These are phyloP conservation scores for Monosporozyma aerobia DNA, from an alignment of 805 yeast species.

Conservation along the genomic window DNA sequence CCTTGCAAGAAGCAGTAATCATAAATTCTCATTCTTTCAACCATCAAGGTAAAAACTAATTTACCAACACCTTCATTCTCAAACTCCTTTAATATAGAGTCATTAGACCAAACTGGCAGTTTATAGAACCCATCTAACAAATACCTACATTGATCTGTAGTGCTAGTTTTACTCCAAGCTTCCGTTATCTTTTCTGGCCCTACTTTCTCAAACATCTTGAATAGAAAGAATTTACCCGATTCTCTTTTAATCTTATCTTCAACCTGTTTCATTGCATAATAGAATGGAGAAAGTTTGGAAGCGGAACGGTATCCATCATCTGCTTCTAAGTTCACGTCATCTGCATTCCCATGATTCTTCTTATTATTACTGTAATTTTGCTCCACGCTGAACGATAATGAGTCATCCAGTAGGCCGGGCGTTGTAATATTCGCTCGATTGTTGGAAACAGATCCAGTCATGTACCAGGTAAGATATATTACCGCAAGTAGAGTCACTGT, in stretches of 20 bases:
- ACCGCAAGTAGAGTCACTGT: background rate
- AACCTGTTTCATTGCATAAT: background rate
- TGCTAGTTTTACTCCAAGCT: background rate
- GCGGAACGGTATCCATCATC: background rate
- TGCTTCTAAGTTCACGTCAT: background rate
- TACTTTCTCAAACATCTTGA: background rate
- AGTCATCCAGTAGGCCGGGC: background rate
- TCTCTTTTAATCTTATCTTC: background rate
- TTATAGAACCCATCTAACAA: slow-evolving; percentile 2
- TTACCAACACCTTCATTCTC: background rate
- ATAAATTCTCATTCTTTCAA: slow-evolving; percentile 23
- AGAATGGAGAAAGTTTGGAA: background rate
- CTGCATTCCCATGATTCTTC: no score
- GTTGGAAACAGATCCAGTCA: background rate
- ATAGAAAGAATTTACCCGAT: background rate
- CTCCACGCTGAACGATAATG: background rate
- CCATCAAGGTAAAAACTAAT: background rate
- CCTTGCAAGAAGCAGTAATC: slow-evolving; percentile 20
- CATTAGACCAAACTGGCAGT: slow-evolving; percentile 2
- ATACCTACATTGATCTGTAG: slow-evolving; percentile 1
- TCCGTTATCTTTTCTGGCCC: background rate
- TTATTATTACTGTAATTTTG: background rate
- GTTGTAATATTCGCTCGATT: background rate
- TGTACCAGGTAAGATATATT: background rate
- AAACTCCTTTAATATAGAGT: background rate